Evolutionary conservation across 2,329 filamentous ascomycete species (phyloP).

Genomic region (Pyricularia grisea): DNA sequence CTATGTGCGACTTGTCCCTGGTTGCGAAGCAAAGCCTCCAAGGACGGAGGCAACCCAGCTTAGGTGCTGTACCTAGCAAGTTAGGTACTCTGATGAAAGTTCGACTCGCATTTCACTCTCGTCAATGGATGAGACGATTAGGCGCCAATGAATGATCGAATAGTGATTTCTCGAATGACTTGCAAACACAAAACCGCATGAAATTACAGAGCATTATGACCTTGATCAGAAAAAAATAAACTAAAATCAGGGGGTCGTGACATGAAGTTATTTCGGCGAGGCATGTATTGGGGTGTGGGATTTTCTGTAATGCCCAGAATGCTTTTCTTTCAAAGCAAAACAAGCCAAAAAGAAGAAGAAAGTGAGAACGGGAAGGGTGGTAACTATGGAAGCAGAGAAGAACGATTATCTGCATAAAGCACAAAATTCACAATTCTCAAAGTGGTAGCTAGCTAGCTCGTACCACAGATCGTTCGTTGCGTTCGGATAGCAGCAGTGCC

Average conservation of each 20-base stretch:
- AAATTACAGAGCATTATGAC: neutral
- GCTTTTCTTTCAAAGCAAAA: neutral
- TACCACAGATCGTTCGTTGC: neutral
- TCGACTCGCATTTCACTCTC: neutral
- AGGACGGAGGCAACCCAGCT: neutral
- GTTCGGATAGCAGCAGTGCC: neutral
- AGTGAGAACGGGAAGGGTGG: neutral
- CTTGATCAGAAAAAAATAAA: neutral
- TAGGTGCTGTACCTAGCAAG: no score
- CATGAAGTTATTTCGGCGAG: neutral
- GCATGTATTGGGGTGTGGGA: neutral
- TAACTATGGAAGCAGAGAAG: neutral
- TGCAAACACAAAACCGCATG: neutral
- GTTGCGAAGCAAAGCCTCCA: no score
- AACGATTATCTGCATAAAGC: neutral
- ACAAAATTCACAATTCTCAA: neutral
- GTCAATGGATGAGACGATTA: neutral
- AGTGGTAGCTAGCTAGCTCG: neutral
- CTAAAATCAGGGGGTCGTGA: neutral
- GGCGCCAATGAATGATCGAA: neutral
- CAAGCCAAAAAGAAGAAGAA: neutral
- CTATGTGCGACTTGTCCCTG: no score
- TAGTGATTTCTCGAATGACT: neutral
- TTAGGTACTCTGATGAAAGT: no score
- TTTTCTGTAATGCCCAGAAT: neutral